Conservation (phyloP, 805 yeast genomes). For the Candida mattraensis region DNA sequence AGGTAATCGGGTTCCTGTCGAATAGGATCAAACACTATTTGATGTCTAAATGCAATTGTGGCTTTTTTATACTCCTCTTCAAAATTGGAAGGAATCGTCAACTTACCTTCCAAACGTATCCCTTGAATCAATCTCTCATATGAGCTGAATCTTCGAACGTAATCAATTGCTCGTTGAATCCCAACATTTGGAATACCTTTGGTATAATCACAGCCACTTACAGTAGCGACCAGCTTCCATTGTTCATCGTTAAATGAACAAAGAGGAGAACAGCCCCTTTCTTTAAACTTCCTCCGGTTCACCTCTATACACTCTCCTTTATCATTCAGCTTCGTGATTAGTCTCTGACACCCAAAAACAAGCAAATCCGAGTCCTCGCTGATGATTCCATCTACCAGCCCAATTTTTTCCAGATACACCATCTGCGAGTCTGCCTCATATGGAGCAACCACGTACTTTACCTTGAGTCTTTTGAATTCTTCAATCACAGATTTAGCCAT, state of each 20-base stretch:
- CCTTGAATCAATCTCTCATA: conserved; percentile 57
- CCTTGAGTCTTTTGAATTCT: conserved; percentile 53
- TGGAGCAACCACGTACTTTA: conserved; percentile 89
- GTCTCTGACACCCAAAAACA: conserved; percentile 75
- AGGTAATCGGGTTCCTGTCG: conserved; percentile 51
- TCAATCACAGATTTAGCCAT: conserved; percentile 89
- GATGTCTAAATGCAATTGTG: conserved; percentile 75
- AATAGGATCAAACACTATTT: conserved; percentile 79
- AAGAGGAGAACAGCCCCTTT: conserved; percentile 39
- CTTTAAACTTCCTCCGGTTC: conserved; percentile 49
- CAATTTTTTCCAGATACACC: conserved; percentile 79
- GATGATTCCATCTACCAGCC: conserved; percentile 78
- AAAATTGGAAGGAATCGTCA: conserved; percentile 55
- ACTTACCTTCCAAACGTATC: conserved; percentile 60
- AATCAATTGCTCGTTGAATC: conserved; percentile 65
- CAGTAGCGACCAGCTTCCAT: conserved; percentile 72
- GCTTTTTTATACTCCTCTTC: conserved; percentile 65
- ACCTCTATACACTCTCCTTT: conserved; percentile 69
- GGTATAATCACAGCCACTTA: conserved; percentile 97
- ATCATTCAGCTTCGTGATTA: conserved; percentile 82
- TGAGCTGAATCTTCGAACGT: conserved; percentile 50
- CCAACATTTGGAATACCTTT: conserved; percentile 84
- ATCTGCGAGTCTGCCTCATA: conserved; percentile 98
- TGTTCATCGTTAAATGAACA: conserved; percentile 53
- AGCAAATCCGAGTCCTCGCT: conserved; percentile 94